Conservation (phyloP, 805 yeast genomes). For the Brettanomyces anomalus region DNA sequence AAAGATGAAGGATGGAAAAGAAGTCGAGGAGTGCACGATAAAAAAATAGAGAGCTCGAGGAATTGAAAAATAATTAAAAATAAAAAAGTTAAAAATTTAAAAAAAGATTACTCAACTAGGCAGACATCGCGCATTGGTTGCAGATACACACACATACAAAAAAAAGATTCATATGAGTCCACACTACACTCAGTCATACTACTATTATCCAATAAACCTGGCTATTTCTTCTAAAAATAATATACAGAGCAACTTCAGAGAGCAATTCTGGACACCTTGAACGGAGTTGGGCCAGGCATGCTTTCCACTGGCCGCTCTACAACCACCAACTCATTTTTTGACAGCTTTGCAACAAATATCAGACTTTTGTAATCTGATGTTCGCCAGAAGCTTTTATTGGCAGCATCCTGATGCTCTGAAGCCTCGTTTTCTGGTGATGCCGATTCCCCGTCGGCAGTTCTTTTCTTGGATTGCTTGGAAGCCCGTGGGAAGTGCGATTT, state of each 20-base stretch:
- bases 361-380: conserved; percentile 70
- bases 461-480: conserved; percentile 17
- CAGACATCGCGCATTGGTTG: too few relatives aligned
- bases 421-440: conserved; percentile 3
- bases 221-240: neutral
- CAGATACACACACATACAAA: too few relatives aligned
- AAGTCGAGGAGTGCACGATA: too few relatives aligned
- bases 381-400: conserved; percentile 54
- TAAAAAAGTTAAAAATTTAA: too few relatives aligned
- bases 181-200: too few relatives aligned
- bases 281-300: conserved; percentile 51
- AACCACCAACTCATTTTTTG: conserved; percentile 49
- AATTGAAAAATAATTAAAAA: too few relatives aligned
- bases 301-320: conserved; percentile 68
- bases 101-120: too few relatives aligned
- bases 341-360: conserved; percentile 48
- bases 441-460: conserved; percentile 24
- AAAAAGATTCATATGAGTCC: too few relatives aligned
- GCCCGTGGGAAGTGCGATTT: conserved; percentile 42
- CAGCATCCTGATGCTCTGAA: conserved; percentile 13
- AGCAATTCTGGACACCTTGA: conserved; percentile 46
- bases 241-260: conserved; percentile 5
- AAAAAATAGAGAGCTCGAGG: too few relatives aligned
- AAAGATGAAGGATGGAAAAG: too few relatives aligned
- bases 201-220: too few relatives aligned